Evolutionary conservation across 2,329 filamentous ascomycete genomes (phyloP).

Genomic region (Nothophoma quercina): DNA sequence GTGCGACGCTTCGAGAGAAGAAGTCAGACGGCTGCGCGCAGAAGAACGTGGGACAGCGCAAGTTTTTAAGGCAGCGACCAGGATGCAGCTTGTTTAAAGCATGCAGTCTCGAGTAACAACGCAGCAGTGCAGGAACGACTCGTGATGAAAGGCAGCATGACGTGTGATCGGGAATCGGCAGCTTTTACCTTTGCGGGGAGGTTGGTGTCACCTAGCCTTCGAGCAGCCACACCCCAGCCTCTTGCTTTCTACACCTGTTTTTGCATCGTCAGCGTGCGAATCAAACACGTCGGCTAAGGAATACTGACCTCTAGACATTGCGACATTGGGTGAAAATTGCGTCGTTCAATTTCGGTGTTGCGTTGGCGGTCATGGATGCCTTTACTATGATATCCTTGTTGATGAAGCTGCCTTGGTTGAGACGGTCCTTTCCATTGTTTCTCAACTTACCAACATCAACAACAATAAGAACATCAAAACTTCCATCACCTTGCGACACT

Average conservation of each 20-base stretch:
- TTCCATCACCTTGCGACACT: background rate
- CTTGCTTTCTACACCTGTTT: conserved; percentile 10
- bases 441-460: background rate
- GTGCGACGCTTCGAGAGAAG: conserved; percentile 4
- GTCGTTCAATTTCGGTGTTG: background rate
- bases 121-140: conserved; percentile 19
- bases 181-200: conserved; percentile 14
- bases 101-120: conserved; percentile 16
- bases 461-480: background rate
- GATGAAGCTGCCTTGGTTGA: conserved; percentile 12
- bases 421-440: background rate
- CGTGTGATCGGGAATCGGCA: conserved; percentile 10
- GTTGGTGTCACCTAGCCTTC: conserved; percentile 9
- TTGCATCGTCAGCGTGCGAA: conserved; percentile 4
- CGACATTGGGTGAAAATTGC: background rate
- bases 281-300: conserved; percentile 5
- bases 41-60: conserved; percentile 10
- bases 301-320: background rate
- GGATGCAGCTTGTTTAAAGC: conserved; percentile 13
- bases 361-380: conserved; percentile 3
- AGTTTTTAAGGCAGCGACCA: conserved; percentile 5
- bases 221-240: conserved; percentile 10
- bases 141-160: conserved; percentile 14
- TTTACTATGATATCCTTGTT: conserved; percentile 6
- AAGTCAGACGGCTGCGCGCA: conserved; percentile 1